Evolutionary conservation across 2,329 filamentous ascomycete species (phyloP), one percentile per base, ranked within the genome.

Genomic region (Capronia coronata): DNA sequence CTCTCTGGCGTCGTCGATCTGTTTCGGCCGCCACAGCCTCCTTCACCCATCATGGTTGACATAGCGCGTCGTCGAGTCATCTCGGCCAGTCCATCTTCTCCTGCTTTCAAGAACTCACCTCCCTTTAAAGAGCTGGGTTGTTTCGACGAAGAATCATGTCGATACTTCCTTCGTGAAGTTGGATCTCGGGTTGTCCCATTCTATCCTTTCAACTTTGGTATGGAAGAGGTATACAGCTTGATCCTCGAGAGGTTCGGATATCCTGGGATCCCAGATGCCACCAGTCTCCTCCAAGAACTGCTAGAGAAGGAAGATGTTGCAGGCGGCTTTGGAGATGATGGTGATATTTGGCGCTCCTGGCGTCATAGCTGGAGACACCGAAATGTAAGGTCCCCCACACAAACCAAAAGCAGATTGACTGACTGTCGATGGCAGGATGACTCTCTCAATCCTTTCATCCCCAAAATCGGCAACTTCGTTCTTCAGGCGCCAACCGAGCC

Each of bases 111-210:
- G 10, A 48, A 54, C 19, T 40, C 39, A 8, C 44, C 43, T 21
- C 38, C 37, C 14, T 27, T 52, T 43, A 27, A 49, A 34, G 52
- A 52, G 18, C 45, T 59, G 19, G 58, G 57, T n/a, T 39, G 32
- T 14, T 62, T 61, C 30, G 58, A 63, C 29, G 61, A 62, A 46
- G 61, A 61, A 37, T 48, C 55, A n/a, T 62, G 61, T 38, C 59
- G 60, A 16, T 59, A 55, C 48, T 57, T 61, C 41, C 45, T 62
- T 11, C 51, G 58, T n/a, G 58, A 61, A 44, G 51, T 62, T 6
- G 61, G 59, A 18, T 30, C 45, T 8, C 52, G 52, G 16, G 49
- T 62, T 23, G 57, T 62, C 18, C 55, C 53, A 35, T 49, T 45
- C 45, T 61, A 59, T 42, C 59, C 59, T 8, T 62, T 61, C 52